Conservation (phyloP, 495 filamentous ascomycete genomes). For the Paragyromitra xinjiangensis region DNA sequence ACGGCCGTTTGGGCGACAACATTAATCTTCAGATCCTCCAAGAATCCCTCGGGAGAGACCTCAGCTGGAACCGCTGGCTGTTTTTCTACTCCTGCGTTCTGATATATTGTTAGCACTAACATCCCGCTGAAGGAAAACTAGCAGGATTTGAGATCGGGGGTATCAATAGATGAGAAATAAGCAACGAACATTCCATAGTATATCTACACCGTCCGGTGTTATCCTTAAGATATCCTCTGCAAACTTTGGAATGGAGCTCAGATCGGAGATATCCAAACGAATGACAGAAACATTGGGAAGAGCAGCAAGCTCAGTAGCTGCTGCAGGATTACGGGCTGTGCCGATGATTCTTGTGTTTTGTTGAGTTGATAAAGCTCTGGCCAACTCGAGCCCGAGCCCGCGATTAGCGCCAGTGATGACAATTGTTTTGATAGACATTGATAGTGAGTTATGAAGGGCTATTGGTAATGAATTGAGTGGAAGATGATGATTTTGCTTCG, state of each 20-base stretch:
- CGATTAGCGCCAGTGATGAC: constrained; percentile 22
- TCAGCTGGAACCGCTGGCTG: not conserved
- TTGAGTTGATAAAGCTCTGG: constrained; percentile 4
- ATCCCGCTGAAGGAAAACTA: not conserved
- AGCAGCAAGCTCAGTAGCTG: constrained; percentile 4
- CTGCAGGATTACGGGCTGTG: constrained; percentile 2
- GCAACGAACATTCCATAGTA: constrained; percentile 9
- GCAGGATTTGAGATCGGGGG: not conserved
- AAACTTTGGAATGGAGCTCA: constrained; percentile 17
- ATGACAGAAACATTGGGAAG: constrained; percentile 19
- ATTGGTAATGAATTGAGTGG: not conserved
- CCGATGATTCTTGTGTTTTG: constrained; percentile 11
- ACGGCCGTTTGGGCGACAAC: constrained; percentile 21
- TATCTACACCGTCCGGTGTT: constrained; percentile 4
- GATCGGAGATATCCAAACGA: constrained; percentile 6
- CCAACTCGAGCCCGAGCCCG: constrained; percentile 15
- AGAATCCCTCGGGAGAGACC: not conserved
- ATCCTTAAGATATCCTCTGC: not conserved
- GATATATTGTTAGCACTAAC: not conserved
- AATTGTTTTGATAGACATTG: constrained; percentile 19
- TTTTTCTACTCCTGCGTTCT: constrained; percentile 7
- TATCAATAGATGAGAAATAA: not conserved
- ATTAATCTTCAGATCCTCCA: constrained; percentile 12
- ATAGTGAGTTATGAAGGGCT: not conserved
- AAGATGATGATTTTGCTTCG: not conserved